Evolutionary conservation across 805 yeast species (phyloP).

Genomic region (Saccharomyces jurei): DNA sequence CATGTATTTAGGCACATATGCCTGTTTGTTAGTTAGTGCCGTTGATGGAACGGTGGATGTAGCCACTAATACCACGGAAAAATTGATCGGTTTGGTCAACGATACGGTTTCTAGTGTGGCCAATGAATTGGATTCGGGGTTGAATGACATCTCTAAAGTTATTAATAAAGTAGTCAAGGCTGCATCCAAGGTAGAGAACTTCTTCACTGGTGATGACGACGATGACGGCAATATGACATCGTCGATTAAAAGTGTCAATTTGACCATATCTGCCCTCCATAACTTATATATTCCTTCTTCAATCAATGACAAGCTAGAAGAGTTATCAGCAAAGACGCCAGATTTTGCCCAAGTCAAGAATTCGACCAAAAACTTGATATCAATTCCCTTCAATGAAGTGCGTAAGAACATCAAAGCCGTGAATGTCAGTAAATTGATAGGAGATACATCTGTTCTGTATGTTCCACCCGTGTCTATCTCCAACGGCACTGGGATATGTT

Average conservation of each 20-base stretch:
- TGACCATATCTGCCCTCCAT: constrained; percentile 48
- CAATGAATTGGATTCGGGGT: constrained; percentile 55
- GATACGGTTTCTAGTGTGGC: constrained; percentile 47
- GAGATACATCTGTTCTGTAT: constrained; percentile 22
- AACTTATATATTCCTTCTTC: constrained; percentile 58
- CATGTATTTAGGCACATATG: constrained; percentile 75
- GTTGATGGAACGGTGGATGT: constrained; percentile 64
- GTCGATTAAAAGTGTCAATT: constrained; percentile 40
- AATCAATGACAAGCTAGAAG: constrained; percentile 49
- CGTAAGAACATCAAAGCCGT: constrained; percentile 33
- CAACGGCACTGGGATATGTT: constrained; percentile 31
- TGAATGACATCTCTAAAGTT: constrained; percentile 49
- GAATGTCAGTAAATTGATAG: constrained; percentile 23
- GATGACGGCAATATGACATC: constrained; percentile 12
- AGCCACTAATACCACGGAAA: constrained; percentile 66
- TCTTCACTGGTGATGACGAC: constrained; percentile 43
- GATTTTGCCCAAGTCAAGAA: constrained; percentile 57
- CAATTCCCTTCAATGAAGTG: constrained; percentile 50
- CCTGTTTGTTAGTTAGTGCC: constrained; percentile 70
- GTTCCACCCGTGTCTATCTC: constrained; percentile 33
- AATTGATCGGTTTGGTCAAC: constrained; percentile 54
- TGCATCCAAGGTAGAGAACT: constrained; percentile 43
- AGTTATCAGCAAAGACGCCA: constrained; percentile 48
- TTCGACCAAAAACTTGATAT: constrained; percentile 45
- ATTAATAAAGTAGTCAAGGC: constrained; percentile 49